These are phyloP conservation scores for Pythium aristosporum DNA, from an alignment of 352 stramenopile species.

Conservation along the genomic window DNA sequence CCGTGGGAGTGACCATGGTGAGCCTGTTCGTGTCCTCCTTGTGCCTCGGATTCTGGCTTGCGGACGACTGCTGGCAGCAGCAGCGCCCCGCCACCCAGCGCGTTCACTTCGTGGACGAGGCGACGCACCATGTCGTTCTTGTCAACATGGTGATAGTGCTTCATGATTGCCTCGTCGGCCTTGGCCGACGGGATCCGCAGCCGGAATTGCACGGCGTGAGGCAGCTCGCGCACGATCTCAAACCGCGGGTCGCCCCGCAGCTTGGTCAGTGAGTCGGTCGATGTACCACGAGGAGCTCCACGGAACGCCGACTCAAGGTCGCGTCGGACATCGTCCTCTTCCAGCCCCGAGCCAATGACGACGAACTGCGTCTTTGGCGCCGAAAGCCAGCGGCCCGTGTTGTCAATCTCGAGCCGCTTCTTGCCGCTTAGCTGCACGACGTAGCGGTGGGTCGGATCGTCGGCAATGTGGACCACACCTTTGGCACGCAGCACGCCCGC, in stretches of 20 bases:
- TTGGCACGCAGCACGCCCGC: constrained; percentile 50
- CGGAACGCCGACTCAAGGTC: constrained; percentile 37
- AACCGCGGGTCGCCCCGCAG: constrained; percentile 54
- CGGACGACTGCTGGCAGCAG: constrained; percentile 24
- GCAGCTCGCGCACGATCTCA: constrained; percentile 29
- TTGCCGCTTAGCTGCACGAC: constrained; percentile 74
- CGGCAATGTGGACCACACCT: constrained; percentile 62
- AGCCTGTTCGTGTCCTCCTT: background rate
- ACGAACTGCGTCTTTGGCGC: constrained; percentile 71
- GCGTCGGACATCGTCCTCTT: constrained; percentile 29
- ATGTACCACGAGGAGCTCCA: constrained; percentile 14
- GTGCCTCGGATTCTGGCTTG: too few relatives aligned
- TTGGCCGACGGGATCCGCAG: constrained; percentile 48
- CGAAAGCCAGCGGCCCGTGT: constrained; percentile 53
- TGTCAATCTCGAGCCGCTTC: constrained; percentile 62
- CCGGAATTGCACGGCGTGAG: constrained; percentile 43
- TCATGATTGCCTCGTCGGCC: constrained; percentile 61
- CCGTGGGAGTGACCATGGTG: constrained; percentile 14
- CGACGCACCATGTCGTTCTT: constrained; percentile 65
- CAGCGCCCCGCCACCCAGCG: constrained; percentile 44
- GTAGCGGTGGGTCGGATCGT: constrained; percentile 57
- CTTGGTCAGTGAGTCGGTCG: constrained; percentile 24
- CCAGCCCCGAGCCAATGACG: constrained; percentile 54
- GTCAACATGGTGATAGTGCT: constrained; percentile 72
- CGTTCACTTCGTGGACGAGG: constrained; percentile 63